A percentile compares a stretch with the other conserved stretches of the same genome.
Evolutionary conservation across 768 basidiomycete genomes (phyloP).

Genomic region (Calocera viscosa): DNA sequence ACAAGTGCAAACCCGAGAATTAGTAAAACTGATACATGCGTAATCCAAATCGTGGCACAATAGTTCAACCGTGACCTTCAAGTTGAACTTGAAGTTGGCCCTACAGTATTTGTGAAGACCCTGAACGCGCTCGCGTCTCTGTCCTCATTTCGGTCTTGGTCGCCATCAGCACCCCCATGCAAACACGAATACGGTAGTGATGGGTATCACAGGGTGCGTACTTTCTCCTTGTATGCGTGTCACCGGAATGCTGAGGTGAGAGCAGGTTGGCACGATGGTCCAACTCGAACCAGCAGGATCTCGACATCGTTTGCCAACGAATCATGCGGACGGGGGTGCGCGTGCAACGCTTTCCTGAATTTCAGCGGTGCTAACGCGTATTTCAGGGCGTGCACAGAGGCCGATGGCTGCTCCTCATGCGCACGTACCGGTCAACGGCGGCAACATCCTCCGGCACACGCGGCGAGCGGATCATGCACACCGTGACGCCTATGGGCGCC

Average conservation of each 20-base stretch:
- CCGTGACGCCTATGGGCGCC: background rate
- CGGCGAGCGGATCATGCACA: slow-evolving; percentile 5
- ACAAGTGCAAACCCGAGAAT: too few species aligned
- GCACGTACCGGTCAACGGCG: slow-evolving; percentile 63
- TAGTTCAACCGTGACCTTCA: too few species aligned
- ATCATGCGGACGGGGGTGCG: slow-evolving; percentile 51
- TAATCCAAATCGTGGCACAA: too few species aligned
- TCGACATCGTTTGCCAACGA: slow-evolving; percentile 57
- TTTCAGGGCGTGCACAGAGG: slow-evolving; percentile 46
- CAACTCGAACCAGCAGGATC: slow-evolving; percentile 62
- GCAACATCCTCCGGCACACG: slow-evolving; percentile 20
- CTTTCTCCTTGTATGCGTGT: background rate
- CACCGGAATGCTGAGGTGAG: background rate
- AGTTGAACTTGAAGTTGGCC: too few species aligned
- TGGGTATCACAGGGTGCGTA: slow-evolving; percentile 54
- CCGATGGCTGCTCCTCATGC: slow-evolving; percentile 56
- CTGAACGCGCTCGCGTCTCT: background rate
- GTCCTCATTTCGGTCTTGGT: background rate
- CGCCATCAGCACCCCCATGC: background rate
- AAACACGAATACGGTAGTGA: slow-evolving; percentile 18
- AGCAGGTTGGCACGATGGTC: slow-evolving; percentile 65
- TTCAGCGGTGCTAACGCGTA: slow-evolving; percentile 14
- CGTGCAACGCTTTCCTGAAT: slow-evolving; percentile 14
- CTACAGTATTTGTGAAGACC: too few species aligned
- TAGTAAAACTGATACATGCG: too few species aligned